These are phyloP conservation scores for Colletotrichum sp. DNA, from an alignment of 2,329 filamentous ascomycete species.

Conservation along the genomic window DNA sequence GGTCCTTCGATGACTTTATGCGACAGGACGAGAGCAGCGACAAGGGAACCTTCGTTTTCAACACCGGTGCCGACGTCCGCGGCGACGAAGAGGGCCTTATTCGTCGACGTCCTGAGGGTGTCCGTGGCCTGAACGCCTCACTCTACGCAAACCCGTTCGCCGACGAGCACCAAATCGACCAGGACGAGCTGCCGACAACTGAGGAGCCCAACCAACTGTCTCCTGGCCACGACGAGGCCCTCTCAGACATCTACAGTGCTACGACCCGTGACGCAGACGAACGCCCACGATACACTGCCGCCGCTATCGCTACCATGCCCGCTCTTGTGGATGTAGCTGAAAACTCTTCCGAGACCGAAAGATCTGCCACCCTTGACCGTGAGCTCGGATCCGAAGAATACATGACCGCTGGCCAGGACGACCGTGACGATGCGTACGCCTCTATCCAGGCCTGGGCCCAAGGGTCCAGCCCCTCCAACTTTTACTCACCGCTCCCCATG, in stretches of 20 bases:
- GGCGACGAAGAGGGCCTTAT: constrained; percentile 47
- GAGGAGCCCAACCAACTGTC: constrained; percentile 44
- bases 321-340: constrained; percentile 37
- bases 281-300: constrained; percentile 17
- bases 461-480: constrained; percentile 51
- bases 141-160: constrained; percentile 64
- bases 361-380: constrained; percentile 22
- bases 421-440: constrained; percentile 54
- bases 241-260: constrained; percentile 63
- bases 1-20: constrained; percentile 66
- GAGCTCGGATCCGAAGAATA: constrained; percentile 51
- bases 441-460: constrained; percentile 72
- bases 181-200: constrained; percentile 41
- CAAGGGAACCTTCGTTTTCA: constrained; percentile 61
- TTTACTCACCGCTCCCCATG: constrained; percentile 65
- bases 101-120: constrained; percentile 52
- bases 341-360: constrained; percentile 4
- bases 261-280: constrained; percentile 48
- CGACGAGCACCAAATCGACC: constrained; percentile 59
- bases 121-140: constrained; percentile 50
- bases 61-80: constrained; percentile 55
- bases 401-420: constrained; percentile 56
- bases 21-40: constrained; percentile 55
- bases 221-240: constrained; percentile 50
- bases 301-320: constrained; percentile 27